Conservation (phyloP, 2,329 filamentous ascomycete genomes). For the Pseudogymnoascus sp. region DNA sequence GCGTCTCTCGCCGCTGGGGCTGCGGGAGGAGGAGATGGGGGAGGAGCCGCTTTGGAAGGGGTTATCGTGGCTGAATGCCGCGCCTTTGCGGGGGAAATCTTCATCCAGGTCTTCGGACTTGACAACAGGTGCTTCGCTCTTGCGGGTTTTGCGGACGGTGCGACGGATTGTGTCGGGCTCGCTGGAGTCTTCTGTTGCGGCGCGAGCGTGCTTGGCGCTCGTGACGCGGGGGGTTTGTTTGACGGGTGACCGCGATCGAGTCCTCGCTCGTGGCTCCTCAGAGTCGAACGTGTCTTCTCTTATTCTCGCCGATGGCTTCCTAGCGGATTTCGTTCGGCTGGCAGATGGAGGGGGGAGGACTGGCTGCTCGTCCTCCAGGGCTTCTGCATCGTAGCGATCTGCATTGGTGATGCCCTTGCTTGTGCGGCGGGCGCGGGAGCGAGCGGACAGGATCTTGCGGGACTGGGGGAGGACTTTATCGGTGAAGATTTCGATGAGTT, state of each 20-base stretch:
- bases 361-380: conserved; percentile 53
- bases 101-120: conserved; percentile 48
- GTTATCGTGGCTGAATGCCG: conserved; percentile 81
- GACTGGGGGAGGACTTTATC: conserved; percentile 72
- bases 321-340: conserved; percentile 48
- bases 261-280: conserved; percentile 36
- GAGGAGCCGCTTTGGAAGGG: conserved; percentile 86
- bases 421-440: conserved; percentile 75
- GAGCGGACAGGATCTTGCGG: conserved; percentile 66
- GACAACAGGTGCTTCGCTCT: conserved; percentile 42
- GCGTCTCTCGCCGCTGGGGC: conserved; percentile 45
- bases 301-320: conserved; percentile 48
- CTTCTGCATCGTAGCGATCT: conserved; percentile 57
- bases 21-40: conserved; percentile 47
- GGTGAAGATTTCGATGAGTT: conserved; percentile 79
- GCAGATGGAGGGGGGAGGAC: conserved; percentile 44
- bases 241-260: conserved; percentile 41
- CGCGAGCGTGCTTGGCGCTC: conserved; percentile 48
- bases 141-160: conserved; percentile 46
- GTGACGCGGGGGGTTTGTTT: conserved; percentile 47
- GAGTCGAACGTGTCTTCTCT: conserved; percentile 46
- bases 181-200: conserved; percentile 43
- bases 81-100: conserved; percentile 30
- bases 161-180: conserved; percentile 35
- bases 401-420: conserved; percentile 75